These are phyloP conservation scores for Diaporthe ampelina DNA, from an alignment of 2,329 filamentous ascomycete species.

Conservation along the genomic window DNA sequence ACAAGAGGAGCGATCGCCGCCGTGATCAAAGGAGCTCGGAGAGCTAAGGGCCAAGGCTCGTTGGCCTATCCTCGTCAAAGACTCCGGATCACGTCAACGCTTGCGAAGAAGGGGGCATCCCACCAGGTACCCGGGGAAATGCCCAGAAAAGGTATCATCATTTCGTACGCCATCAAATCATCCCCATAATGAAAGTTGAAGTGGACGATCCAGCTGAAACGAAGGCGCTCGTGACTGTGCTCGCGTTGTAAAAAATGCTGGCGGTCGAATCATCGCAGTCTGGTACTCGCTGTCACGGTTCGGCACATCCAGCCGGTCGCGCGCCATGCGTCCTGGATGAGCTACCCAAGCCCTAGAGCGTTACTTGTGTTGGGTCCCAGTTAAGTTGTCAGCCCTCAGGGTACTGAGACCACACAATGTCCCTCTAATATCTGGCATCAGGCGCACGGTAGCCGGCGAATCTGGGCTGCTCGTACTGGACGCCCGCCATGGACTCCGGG, in stretches of 20 bases:
- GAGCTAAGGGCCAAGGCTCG: not conserved
- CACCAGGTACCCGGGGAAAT: not conserved
- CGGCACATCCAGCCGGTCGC: not conserved
- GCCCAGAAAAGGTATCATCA: conserved; percentile 17
- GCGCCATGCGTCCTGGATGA: not conserved
- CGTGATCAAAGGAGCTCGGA: not conserved
- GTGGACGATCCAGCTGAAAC: not conserved
- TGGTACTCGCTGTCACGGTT: not conserved
- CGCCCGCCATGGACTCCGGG: conserved; percentile 75
- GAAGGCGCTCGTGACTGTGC: not conserved
- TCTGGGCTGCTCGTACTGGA: conserved; percentile 70
- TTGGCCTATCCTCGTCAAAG: not conserved
- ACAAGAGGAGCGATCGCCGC: not conserved
- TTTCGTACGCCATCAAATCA: conserved; percentile 27
- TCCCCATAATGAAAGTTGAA: conserved; percentile 5
- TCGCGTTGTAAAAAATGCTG: not conserved
- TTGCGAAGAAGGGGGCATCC: not conserved
- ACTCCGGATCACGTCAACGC: not conserved
- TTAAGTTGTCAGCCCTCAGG: not conserved
- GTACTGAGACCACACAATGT: not conserved
- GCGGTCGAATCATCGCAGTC: not conserved
- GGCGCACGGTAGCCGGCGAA: conserved; percentile 61
- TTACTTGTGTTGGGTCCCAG: conserved; percentile 12
- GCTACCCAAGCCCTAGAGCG: not conserved
- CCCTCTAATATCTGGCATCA: conserved; percentile 48